Evolutionary conservation across 2,329 filamentous ascomycete species (phyloP), one percentile per base, ranked within the genome.

Genomic region (Trichoderma guizhouense): DNA sequence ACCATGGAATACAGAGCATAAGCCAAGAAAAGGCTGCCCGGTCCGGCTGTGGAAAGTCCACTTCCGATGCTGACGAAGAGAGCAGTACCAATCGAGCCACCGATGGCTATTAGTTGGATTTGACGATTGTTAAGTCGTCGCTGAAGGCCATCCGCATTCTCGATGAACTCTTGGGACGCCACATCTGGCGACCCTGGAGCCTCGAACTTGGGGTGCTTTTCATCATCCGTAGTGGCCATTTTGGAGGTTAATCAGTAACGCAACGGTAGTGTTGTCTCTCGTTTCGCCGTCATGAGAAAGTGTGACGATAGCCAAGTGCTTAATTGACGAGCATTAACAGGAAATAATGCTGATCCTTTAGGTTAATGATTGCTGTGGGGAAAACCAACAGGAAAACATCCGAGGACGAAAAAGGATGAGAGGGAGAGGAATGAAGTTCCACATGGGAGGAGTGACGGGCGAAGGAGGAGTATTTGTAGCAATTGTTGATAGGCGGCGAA

Each of bases 31-130:
- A 91, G 80, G 71, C 84, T 86, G 61, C 80, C 82, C 3, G 84
- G 83, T 24, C 84, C 84, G 32, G 83, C 83, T n/a, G 75, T 75
- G 71, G 80, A 80, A 26, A 85, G 81, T 57, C 88, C 89, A 74
- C 82, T 82, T 71, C 89, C 89, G 74, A 92, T 91, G 76, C 84
- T 88, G 76, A 90, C 86, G 80, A 90, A 90, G 69, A 90, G 82
- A 2, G 86, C 86, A 3, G 86, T 88, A 69, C 86, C 86, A 73
- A 89, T 88, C 69, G 86, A 87, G 60, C 87, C 87, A 34, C 87
- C 87, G 75, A 89, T 85, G 74, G 87, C 87, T 71, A 89, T 88
- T 43, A 89, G 82, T 78, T 89, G 87, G 76, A 89, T 87, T 75
- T 88, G 85, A 67, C 86, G 82, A 77, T 88, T 88, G 74, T 83